Evolutionary conservation across 1,284 basidiomycete genomes (phyloP).

Genomic region (Cryptococcus depauperatus): DNA sequence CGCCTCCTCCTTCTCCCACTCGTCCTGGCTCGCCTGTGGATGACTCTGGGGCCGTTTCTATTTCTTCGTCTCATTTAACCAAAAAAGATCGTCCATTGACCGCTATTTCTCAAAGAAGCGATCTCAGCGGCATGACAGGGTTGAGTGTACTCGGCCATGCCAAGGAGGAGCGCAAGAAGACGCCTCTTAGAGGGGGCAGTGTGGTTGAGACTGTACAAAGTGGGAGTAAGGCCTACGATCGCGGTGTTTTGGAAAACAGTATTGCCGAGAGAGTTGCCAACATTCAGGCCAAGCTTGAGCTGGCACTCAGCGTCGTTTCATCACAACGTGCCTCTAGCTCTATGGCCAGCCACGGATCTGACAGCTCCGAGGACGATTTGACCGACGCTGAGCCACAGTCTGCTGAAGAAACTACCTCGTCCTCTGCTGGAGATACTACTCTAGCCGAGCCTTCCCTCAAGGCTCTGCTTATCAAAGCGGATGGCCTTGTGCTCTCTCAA

Average conservation of each 20-base stretch:
- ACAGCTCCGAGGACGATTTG: not conserved
- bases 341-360: not conserved
- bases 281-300: constrained; percentile 22
- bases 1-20: not conserved
- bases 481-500: too few relatives aligned
- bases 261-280: constrained; percentile 17
- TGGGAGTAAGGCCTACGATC: constrained; percentile 2
- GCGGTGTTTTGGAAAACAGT: constrained; percentile 3
- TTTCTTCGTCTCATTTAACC: not conserved
- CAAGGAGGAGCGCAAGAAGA: not conserved
- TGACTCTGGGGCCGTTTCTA: not conserved
- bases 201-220: constrained; percentile 4
- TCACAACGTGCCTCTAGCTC: constrained; percentile 3
- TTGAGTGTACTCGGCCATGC: constrained; percentile 14
- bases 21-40: constrained; percentile 7
- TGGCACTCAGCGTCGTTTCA: constrained; percentile 11
- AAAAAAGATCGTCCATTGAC: not conserved
- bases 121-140: not conserved
- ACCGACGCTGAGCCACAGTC: not conserved
- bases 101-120: constrained; percentile 1
- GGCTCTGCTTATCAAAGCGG: too few relatives aligned
- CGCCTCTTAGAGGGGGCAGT: not conserved
- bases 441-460: not conserved
- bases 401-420: not conserved
- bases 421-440: not conserved